phyloP scores from a whole-genome alignment of 2,329 filamentous ascomycete species.

The Alternaria sp. region DNA sequence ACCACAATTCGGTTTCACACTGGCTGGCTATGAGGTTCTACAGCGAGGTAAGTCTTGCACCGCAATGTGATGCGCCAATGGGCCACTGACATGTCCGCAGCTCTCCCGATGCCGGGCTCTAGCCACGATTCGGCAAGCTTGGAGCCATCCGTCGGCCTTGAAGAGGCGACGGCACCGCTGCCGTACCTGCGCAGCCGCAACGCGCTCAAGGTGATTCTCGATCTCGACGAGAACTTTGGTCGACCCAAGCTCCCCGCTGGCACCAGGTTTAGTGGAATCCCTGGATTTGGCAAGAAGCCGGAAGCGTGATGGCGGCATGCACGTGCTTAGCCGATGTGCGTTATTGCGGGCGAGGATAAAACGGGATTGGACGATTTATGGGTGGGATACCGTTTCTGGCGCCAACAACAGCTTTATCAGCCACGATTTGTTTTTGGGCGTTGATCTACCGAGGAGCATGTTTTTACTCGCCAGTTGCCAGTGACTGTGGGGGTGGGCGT shows the following conservation, averaged over 20 bases:
- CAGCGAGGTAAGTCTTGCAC: conserved; percentile 61
- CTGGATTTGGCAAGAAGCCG: conserved; percentile 44
- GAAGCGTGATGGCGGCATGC: conserved; percentile 27
- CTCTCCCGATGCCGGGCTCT: conserved; percentile 79
- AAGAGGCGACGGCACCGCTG: conserved; percentile 68
- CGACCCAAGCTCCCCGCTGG: conserved; percentile 65
- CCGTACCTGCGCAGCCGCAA: conserved; percentile 80
- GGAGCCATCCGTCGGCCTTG: conserved; percentile 68
- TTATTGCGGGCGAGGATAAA: conserved; percentile 34
- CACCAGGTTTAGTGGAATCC: conserved; percentile 43
- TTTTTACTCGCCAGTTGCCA: conserved; percentile 17
- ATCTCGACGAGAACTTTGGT: conserved; percentile 93
- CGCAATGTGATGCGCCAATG: not conserved
- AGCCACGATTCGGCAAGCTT: conserved; percentile 58
- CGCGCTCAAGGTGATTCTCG: conserved; percentile 92
- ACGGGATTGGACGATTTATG: conserved; percentile 38
- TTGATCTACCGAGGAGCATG: conserved; percentile 22
- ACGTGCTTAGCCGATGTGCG: conserved; percentile 15
- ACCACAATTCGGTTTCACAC: conserved; percentile 96
- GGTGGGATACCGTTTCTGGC: conserved; percentile 27
- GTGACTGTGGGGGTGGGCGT: conserved; percentile 27
- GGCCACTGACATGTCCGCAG: conserved; percentile 1
- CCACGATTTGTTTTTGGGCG: conserved; percentile 38
- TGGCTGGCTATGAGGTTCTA: conserved; percentile 92
- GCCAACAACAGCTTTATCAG: conserved; percentile 32